phyloP scores from a whole-genome alignment of 352 stramenopile genomes.

The Pythium vanterpoolii region DNA sequence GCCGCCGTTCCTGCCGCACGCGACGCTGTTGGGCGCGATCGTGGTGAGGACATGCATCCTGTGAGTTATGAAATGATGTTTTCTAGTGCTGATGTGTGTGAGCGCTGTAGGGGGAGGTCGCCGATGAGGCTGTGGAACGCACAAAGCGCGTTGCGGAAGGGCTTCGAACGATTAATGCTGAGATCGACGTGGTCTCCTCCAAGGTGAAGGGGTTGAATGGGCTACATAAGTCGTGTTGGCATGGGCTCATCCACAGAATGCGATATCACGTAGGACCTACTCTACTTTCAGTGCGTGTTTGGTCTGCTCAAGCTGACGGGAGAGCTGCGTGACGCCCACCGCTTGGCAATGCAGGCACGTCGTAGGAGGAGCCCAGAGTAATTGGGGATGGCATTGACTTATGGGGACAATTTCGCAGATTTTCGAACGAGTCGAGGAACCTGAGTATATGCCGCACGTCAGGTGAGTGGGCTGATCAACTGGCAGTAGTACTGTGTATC shows the following conservation, averaged over 20 bases:
- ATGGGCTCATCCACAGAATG: not conserved
- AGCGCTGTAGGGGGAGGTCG: constrained; percentile 23
- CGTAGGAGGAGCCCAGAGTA: no score
- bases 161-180: constrained; percentile 27
- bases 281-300: constrained; percentile 76
- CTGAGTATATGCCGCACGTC: constrained; percentile 57
- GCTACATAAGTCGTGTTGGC: not conserved
- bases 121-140: constrained; percentile 26
- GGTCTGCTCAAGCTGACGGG: constrained; percentile 38
- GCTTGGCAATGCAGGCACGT: constrained; percentile 36
- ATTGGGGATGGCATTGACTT: not conserved
- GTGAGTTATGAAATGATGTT: not conserved
- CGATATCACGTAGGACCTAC: constrained; percentile 28
- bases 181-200: constrained; percentile 41
- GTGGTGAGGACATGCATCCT: constrained; percentile 21
- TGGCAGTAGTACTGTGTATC: not conserved
- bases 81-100: not conserved
- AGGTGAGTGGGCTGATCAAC: constrained; percentile 30
- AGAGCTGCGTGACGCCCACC: constrained; percentile 34
- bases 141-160: constrained; percentile 34
- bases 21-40: constrained; percentile 54
- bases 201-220: constrained; percentile 31
- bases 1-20: constrained; percentile 48
- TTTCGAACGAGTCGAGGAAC: constrained; percentile 35
- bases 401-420: constrained; percentile 23